Evolutionary conservation across 2,329 filamentous ascomycete species (phyloP).

Genomic region (Helminthosporium solani): DNA sequence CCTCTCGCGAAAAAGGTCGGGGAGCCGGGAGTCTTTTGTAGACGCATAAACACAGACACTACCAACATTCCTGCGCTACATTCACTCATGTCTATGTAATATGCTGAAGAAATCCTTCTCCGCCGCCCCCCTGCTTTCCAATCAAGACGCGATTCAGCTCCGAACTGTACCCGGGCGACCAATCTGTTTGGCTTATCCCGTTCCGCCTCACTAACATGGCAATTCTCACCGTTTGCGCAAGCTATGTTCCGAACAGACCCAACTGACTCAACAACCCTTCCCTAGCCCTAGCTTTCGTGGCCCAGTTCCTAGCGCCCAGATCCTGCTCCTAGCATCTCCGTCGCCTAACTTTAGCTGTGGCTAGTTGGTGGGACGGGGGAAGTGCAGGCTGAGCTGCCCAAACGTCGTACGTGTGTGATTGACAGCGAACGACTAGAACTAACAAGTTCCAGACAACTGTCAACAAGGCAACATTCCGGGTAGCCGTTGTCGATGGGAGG

Average conservation of each 20-base stretch:
- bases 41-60: too few relatives aligned
- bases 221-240: not conserved
- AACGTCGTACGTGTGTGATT: not conserved
- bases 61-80: too few relatives aligned
- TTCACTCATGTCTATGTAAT: too few relatives aligned
- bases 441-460: too few relatives aligned
- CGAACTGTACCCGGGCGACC: too few relatives aligned
- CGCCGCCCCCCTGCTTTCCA: too few relatives aligned
- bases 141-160: too few relatives aligned
- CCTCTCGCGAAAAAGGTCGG: too few relatives aligned
- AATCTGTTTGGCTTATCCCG: too few relatives aligned
- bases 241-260: not conserved
- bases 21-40: too few relatives aligned
- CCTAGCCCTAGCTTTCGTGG: not conserved
- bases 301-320: not conserved
- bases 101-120: too few relatives aligned
- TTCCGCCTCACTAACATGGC: too few relatives aligned
- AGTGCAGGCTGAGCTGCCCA: not conserved
- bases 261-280: not conserved
- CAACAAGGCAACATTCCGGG: not conserved
- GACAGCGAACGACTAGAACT: not conserved
- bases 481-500: not conserved
- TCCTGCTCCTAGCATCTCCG: not conserved
- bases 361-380: not conserved
- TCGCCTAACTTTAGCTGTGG: not conserved